Conservation (phyloP, 148 eudicot species). For the Silene uniflora region DNA sequence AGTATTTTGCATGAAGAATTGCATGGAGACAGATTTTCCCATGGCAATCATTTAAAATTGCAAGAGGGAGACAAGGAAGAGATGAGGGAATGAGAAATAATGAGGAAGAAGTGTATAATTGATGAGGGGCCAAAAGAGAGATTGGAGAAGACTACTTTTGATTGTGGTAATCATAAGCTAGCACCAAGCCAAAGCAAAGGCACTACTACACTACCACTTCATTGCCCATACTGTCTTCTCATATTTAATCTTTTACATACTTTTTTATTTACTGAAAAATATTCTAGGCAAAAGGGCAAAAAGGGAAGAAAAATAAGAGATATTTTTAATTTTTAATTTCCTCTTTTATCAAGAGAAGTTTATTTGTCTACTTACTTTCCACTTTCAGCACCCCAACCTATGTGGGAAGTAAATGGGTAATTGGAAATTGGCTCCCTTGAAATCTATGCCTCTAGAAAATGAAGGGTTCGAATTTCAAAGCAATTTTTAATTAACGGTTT, state of each 20-base stretch:
- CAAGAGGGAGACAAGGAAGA: constrained; percentile 29
- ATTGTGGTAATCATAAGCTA: constrained; percentile 65
- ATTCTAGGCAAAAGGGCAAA: neutral
- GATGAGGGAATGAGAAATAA: constrained; percentile 27
- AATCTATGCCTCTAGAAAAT: too few relatives aligned
- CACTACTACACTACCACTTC: constrained; percentile 7
- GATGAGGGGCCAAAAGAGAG: constrained; percentile 30
- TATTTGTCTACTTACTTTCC: constrained; percentile 19
- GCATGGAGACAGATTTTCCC: constrained; percentile 58
- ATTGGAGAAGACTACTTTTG: constrained; percentile 35
- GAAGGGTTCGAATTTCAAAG: too few relatives aligned
- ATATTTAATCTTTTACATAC: neutral
- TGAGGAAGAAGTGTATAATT: constrained; percentile 22
- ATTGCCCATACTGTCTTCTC: constrained; percentile 17
- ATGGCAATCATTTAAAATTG: constrained; percentile 41
- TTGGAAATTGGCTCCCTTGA: neutral
- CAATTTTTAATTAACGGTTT: too few relatives aligned
- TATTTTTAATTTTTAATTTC: too few relatives aligned
- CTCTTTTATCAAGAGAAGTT: too few relatives aligned
- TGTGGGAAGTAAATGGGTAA: constrained; percentile 21
- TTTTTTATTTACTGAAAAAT: neutral
- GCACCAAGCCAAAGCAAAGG: constrained; percentile 27
- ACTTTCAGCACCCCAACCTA: constrained; percentile 24
- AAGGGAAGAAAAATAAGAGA: neutral
- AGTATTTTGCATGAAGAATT: constrained; percentile 31